Evolutionary conservation across 306 rosid genomes (phyloP).

Genomic region (Casuarina equisetifolia): DNA sequence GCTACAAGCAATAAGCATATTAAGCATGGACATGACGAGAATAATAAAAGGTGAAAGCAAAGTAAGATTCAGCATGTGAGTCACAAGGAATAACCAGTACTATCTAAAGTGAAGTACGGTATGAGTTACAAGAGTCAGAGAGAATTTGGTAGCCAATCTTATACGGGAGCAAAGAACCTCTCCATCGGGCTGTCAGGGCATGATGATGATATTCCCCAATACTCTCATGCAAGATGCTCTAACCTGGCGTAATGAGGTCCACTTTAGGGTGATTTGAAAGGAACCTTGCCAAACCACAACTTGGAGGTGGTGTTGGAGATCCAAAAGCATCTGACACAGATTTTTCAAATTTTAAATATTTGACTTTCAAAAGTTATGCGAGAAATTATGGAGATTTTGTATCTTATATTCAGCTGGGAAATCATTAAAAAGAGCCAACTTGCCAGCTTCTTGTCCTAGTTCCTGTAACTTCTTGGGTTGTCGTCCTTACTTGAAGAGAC

Average conservation of each 20-base stretch:
- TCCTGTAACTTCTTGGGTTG: background rate
- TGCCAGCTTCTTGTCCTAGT: background rate
- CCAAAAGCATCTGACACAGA: background rate
- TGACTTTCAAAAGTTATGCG: background rate
- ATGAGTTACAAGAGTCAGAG: background rate
- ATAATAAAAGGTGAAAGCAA: background rate
- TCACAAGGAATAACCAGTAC: background rate
- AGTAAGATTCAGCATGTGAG: background rate
- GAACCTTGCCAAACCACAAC: constrained; percentile 8
- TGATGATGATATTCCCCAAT: background rate
- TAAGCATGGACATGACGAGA: background rate
- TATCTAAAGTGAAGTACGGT: background rate
- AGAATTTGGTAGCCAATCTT: background rate
- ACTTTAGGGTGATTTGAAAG: background rate
- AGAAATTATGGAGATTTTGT: background rate
- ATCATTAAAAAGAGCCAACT: background rate
- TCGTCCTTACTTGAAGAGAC: background rate
- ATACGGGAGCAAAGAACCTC: background rate
- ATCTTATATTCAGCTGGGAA: background rate
- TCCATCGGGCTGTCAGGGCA: background rate
- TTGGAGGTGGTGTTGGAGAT: background rate
- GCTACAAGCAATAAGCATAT: background rate
- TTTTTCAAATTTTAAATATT: background rate
- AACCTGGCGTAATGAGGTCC: background rate
- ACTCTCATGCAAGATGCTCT: background rate